Conservation (phyloP, 2,329 filamentous ascomycete species). For the Colletotrichum orchidophilum region DNA sequence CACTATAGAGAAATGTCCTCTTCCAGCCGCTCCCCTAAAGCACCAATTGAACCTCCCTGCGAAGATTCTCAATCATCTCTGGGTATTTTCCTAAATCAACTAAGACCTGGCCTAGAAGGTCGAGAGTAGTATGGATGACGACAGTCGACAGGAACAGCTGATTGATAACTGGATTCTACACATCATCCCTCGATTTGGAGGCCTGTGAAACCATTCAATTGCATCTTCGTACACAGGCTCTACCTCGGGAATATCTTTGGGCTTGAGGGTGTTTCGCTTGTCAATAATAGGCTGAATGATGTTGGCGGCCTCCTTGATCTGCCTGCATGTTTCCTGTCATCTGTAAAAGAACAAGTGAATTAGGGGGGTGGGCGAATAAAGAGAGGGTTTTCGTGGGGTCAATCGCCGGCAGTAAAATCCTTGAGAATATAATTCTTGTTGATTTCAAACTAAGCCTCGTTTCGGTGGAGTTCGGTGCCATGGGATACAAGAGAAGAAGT, state of each 20-base stretch:
- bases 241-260: conserved; percentile 35
- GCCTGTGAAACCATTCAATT: conserved; percentile 54
- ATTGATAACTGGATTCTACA: conserved; percentile 72
- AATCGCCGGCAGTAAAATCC: conserved; percentile 44
- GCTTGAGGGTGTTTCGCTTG: conserved; percentile 39
- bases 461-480: conserved; percentile 53
- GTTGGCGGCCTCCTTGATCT: conserved; percentile 46
- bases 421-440: conserved; percentile 54
- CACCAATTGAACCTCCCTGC: conserved; percentile 51
- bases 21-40: conserved; percentile 46
- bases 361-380: conserved; percentile 50
- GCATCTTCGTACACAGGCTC: conserved; percentile 43
- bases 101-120: conserved; percentile 46
- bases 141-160: conserved; percentile 81
- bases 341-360: conserved; percentile 55
- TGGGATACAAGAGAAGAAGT: conserved; percentile 60
- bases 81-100: conserved; percentile 50
- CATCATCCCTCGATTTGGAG: conserved; percentile 56
- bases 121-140: conserved; percentile 54
- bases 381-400: conserved; percentile 52
- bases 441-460: conserved; percentile 57
- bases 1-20: conserved; percentile 47
- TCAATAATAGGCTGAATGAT: conserved; percentile 46
- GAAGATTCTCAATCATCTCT: conserved; percentile 50
- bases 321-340: conserved; percentile 46